Percentiles rank a stretch among this genome's conserved stretches.
These are phyloP conservation scores for Fusarium solani-melongenae DNA, from an alignment of 2,329 filamentous ascomycete genomes.

Conservation along the genomic window DNA sequence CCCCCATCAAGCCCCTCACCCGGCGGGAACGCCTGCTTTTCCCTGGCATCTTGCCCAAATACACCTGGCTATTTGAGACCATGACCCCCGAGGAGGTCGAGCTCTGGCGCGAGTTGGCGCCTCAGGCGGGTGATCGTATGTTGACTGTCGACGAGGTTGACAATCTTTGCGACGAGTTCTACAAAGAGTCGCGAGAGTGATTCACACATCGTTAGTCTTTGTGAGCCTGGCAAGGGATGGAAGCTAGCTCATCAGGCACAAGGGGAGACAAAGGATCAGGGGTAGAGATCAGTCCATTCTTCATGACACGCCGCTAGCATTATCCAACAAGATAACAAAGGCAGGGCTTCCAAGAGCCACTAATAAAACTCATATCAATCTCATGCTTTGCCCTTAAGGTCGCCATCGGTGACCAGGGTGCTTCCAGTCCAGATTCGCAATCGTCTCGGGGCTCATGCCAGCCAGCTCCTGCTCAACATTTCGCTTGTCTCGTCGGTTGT, in stretches of 20 bases:
- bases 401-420: conserved; percentile 75
- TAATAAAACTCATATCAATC: not conserved
- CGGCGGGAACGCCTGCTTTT: not conserved
- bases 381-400: not conserved
- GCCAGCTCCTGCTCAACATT: conserved; percentile 67
- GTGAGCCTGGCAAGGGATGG: not conserved
- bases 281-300: not conserved
- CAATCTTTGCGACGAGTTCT: not conserved
- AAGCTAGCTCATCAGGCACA: not conserved
- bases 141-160: not conserved
- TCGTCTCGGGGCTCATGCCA: conserved; percentile 63
- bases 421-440: conserved; percentile 73
- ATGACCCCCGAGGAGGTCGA: not conserved
- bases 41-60: not conserved
- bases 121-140: not conserved
- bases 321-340: not conserved
- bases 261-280: not conserved
- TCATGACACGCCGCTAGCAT: not conserved
- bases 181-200: not conserved
- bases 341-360: not conserved
- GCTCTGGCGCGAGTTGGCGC: not conserved
- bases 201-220: not conserved
- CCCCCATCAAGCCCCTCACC: not conserved
- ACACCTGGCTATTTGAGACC: not conserved
- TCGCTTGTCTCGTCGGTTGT: conserved; percentile 65